Conservation (phyloP, 768 basidiomycete species). For the Obba rivulosa region DNA sequence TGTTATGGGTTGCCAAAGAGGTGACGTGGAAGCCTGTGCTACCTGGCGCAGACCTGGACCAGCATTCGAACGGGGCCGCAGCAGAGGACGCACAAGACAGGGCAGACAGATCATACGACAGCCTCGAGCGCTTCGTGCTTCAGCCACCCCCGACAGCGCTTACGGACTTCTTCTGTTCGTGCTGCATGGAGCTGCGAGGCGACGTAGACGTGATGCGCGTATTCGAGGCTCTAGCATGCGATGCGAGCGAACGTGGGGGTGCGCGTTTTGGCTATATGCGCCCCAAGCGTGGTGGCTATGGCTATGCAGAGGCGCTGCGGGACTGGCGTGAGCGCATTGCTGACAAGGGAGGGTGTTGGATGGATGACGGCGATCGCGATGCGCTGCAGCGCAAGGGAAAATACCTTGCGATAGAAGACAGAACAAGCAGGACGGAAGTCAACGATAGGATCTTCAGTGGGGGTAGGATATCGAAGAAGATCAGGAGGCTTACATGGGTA, state of each 20-base stretch:
- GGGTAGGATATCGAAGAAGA: no score
- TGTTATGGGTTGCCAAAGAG: neutral
- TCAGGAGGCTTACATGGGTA: no score
- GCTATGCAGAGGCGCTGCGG: constrained; percentile 11
- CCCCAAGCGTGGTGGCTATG: constrained; percentile 9
- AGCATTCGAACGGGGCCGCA: no score
- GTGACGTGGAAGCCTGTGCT: constrained; percentile 10
- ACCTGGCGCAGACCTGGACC: neutral
- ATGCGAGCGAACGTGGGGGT: constrained; percentile 5
- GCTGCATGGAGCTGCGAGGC: constrained; percentile 19
- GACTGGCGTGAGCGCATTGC: constrained; percentile 15
- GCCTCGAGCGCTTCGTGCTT: constrained; percentile 11
- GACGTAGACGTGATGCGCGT: constrained; percentile 16
- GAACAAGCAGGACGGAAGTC: no score
- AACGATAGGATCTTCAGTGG: no score
- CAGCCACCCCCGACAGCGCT: constrained; percentile 15
- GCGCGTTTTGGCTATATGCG: constrained; percentile 13
- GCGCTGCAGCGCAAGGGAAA: no score
- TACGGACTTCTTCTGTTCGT: constrained; percentile 16
- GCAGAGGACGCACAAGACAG: no score
- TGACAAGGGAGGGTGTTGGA: constrained; percentile 7
- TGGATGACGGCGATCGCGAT: no score
- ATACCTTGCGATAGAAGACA: no score
- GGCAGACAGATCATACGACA: no score
- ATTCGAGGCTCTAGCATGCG: constrained; percentile 12